Conservation (phyloP, 805 yeast species). For the Saturnispora hagleri region DNA sequence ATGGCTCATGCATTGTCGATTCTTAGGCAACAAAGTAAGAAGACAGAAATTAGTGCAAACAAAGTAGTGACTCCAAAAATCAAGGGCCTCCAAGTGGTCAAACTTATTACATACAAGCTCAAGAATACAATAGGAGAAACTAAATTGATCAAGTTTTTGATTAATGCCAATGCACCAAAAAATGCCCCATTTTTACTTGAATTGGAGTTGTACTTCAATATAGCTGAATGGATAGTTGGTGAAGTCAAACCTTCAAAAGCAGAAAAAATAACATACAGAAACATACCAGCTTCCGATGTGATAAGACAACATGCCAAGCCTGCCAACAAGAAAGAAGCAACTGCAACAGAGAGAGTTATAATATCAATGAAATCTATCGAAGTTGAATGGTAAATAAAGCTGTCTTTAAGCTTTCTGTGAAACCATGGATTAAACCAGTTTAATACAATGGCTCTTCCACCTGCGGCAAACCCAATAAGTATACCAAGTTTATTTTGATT, state of each 20-base stretch:
- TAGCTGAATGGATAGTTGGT: conserved; percentile 51
- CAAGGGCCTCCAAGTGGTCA: conserved; percentile 29
- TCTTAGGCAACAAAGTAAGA: conserved; percentile 1
- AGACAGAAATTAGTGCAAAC: background rate
- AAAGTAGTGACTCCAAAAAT: conserved; percentile 8
- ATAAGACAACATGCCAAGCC: conserved; percentile 26
- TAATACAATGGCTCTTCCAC: conserved; percentile 40
- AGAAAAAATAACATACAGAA: conserved; percentile 28
- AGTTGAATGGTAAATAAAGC: conserved; percentile 27
- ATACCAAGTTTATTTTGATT: conserved; percentile 44
- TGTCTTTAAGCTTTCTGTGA: conserved; percentile 29
- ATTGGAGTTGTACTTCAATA: conserved; percentile 48
- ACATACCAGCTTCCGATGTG: conserved; percentile 31
- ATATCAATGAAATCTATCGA: conserved; percentile 41
- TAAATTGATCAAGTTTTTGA: conserved; percentile 42
- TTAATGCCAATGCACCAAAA: conserved; percentile 59
- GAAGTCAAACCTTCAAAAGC: conserved; percentile 42
- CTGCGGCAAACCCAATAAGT: conserved; percentile 43
- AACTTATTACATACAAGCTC: conserved; percentile 38
- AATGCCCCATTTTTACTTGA: conserved; percentile 57
- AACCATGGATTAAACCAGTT: conserved; percentile 44
- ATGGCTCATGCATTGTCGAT: background rate
- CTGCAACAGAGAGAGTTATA: conserved; percentile 9
- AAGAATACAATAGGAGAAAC: conserved; percentile 41
- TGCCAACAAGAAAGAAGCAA: conserved; percentile 11